A percentile compares a stretch with the other conserved stretches of the same genome.
phyloP scores from a whole-genome alignment of 306 rosid genomes.

The Arachis hypogaea region DNA sequence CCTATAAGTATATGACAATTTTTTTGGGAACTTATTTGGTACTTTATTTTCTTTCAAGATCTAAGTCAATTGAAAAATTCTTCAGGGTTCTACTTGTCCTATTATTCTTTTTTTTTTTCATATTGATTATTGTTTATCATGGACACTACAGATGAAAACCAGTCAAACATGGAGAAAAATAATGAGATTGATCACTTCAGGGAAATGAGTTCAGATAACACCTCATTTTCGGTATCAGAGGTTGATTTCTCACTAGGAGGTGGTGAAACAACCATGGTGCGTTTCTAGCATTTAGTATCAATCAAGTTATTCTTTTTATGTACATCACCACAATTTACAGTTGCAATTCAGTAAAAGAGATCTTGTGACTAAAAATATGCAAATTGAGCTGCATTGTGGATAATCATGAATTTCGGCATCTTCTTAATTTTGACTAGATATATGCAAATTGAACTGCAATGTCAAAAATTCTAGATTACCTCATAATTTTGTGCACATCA shows the following conservation, averaged over 20 bases:
- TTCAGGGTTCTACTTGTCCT: no score
- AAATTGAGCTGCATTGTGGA: constrained; percentile 29
- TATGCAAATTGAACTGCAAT: constrained; percentile 15
- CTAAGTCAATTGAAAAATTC: no score
- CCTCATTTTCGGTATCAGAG: constrained; percentile 63
- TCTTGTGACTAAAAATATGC: constrained; percentile 33
- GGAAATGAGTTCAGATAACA: constrained; percentile 51
- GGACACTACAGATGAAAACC: constrained; percentile 62
- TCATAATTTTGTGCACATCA: no score
- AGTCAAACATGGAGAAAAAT: constrained; percentile 41
- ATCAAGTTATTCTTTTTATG: background rate
- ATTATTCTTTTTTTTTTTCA: constrained; percentile 11
- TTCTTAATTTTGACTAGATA: constrained; percentile 17
- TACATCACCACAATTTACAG: background rate
- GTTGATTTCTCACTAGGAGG: constrained; percentile 73
- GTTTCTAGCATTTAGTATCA: constrained; percentile 38
- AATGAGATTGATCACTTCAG: constrained; percentile 51
- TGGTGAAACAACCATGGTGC: constrained; percentile 75
- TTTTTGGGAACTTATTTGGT: no score
- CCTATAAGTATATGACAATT: no score
- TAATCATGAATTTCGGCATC: background rate
- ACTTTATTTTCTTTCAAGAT: no score
- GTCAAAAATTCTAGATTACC: background rate
- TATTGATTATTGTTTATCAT: constrained; percentile 40
- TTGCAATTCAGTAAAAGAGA: constrained; percentile 4